Base-by-base conservation (phyloP, 1,284 basidiomycete genomes). In the Cryptococcus jaspeensis region DNA sequence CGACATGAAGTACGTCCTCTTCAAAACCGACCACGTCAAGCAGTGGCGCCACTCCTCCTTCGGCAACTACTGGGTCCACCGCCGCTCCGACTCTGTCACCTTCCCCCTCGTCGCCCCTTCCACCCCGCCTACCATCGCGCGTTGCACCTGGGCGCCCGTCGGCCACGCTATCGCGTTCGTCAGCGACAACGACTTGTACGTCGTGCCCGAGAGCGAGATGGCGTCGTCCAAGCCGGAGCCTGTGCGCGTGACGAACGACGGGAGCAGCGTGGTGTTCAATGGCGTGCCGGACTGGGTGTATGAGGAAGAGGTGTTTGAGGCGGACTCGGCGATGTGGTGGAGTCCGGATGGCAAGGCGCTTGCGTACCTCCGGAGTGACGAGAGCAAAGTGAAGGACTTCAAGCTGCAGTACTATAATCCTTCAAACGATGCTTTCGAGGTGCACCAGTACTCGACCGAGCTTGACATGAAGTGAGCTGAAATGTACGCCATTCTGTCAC, bases 271-370 rank as follows among this genome's bases (percentile, higher is more conserved):
- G 0, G 81, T 93, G 32, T 97, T 98, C 81, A 88, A 98, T 69
- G 95, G 93, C 6, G 88, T 97, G 0, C 90, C 92, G 0, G 92
- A 96, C 75, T 98, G 95, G 91, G 92, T 95, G 6, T 96, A 96
- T 74, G 93, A 97, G 75, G 93, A 97, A 75, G 93, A 97, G 73
- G 77, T 98, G 23, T 89, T 92, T 63, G 79, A 81, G 5, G 72
- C 79, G 37, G 85, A 92, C 66, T 86, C 77, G 50, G 87, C 92
- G 0, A 80, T 95, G 7, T 98, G 92, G 92, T 97, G 91, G 87
- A 88, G 88, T 28, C 93, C 93, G 0, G 85, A 89, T 64, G 87
- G 88, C 0, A 79, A 82, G 11, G 88, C 87, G 61, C 66, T 98
- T 38, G 90, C 92, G 0, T 99, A 87, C 79, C 84, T 98, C 41